Evolutionary conservation across 306 rosid species (phyloP), one percentile per base, ranked within the genome.

Genomic region (Quercus cerris): DNA sequence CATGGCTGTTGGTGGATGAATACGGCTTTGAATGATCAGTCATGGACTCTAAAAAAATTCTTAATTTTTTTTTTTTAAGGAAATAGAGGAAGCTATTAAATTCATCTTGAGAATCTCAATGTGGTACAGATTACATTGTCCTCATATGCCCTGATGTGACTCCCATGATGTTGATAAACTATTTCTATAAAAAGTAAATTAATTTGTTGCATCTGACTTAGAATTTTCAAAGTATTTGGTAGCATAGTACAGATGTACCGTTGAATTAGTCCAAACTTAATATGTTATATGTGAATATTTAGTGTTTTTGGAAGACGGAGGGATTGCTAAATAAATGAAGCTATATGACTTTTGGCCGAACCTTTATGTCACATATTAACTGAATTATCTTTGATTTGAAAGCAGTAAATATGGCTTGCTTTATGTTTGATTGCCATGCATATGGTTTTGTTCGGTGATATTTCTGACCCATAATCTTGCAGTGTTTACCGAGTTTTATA

Each of bases 401-500:
- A 5, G 63, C 6, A 57, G n/a, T 20, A n/a, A 20, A 31, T 57
- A 57, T n/a, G 13, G 27, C 20, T 20, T 1, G 27, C 12, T 57
- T 7, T 19, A 57, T 57, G 20, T 7, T n/a, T 57, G 2, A 3
- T 5, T 56, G 59, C 59, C 62, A 2, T 19, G 63, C n/a, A 7
- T 20, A 9, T 57, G 76, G 46, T 23, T 41, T 33, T 56, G 1
- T 35, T 18, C 17, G 71, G 77, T 76, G 23, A 35, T 18, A 52
- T 20, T 46, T 58, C 69, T 58, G 61, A 10, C 70, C 70, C 38
- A 11, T 75, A 18, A 7, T 51, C 51, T 19, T 64, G 78, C 11
- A 84, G 87, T 19, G 81, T 81, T 23, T 84, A 79, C 23, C 81
- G 87, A 20, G 84, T 70, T 11, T 54, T 84, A 4, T 79, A 84